phyloP scores from a whole-genome alignment of 2,329 filamentous ascomycete genomes.

The Eutypa lata region DNA sequence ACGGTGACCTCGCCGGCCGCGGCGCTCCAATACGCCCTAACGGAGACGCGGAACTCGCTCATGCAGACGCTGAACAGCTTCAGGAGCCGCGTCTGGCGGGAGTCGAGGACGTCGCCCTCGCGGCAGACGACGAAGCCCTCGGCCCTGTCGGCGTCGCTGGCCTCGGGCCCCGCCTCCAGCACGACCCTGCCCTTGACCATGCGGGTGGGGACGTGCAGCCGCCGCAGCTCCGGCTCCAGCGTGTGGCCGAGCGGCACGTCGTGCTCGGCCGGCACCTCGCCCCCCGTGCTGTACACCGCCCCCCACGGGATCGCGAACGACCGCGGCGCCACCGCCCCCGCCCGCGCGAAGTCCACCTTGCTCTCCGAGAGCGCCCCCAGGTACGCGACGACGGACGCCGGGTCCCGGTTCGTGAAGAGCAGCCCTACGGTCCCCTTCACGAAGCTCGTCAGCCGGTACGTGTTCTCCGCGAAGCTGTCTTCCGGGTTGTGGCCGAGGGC shows the following conservation, averaged over 20 bases:
- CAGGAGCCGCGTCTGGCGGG: constrained; percentile 85
- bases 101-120: constrained; percentile 81
- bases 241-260: constrained; percentile 86
- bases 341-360: constrained; percentile 89
- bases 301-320: constrained; percentile 79
- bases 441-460: constrained; percentile 66
- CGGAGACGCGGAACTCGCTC: constrained; percentile 82
- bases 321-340: constrained; percentile 71
- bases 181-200: constrained; percentile 86
- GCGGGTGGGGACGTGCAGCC: constrained; percentile 84
- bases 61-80: constrained; percentile 91
- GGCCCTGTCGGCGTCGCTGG: constrained; percentile 47
- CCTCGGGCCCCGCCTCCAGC: constrained; percentile 48
- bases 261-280: constrained; percentile 74
- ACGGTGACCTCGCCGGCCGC: constrained; percentile 59
- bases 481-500: constrained; percentile 78
- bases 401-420: constrained; percentile 79
- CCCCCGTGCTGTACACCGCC: constrained; percentile 75
- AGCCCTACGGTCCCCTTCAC: constrained; percentile 83
- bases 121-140: constrained; percentile 75
- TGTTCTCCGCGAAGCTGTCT: constrained; percentile 76
- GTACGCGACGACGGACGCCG: constrained; percentile 65
- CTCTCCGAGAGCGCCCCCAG: constrained; percentile 61
- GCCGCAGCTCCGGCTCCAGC: constrained; percentile 85
- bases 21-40: constrained; percentile 70